Evolutionary conservation across 345 rosid species (phyloP).

Genomic region (Clarkia xantiana): DNA sequence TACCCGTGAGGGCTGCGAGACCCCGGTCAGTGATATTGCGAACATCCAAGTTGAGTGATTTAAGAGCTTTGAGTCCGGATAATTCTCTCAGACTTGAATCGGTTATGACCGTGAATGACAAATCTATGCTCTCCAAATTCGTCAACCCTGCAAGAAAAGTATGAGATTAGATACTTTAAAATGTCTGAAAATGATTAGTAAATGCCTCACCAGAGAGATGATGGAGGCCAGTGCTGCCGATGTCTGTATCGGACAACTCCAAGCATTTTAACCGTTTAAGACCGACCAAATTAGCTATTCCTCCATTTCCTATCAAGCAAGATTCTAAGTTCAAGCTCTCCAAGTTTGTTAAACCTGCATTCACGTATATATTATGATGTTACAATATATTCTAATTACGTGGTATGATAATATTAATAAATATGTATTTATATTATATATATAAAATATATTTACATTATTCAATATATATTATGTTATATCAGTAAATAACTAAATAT

Average conservation of each 20-base stretch:
- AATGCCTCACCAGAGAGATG: conserved; percentile 59
- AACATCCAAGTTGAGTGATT: conserved; percentile 68
- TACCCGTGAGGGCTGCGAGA: conserved; percentile 76
- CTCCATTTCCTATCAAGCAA: conserved; percentile 63
- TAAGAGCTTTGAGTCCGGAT: conserved; percentile 63
- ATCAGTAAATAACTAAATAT: no score
- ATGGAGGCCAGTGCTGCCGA: conserved; percentile 61
- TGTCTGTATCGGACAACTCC: conserved; percentile 76
- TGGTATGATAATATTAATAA: no score
- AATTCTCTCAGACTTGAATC: conserved; percentile 59
- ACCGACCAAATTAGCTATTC: conserved; percentile 60
- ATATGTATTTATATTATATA: no score
- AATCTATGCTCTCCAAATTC: conserved; percentile 60
- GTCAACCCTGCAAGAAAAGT: conserved; percentile 35
- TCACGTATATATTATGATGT: no score
- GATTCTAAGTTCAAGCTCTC: conserved; percentile 96
- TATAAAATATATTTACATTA: no score
- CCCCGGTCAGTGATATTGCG: conserved; percentile 79
- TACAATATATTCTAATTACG: no score
- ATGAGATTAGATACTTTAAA: no score
- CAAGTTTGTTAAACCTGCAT: conserved; percentile 60
- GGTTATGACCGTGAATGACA: conserved; percentile 60
- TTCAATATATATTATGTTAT: no score
- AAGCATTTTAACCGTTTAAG: conserved; percentile 48
- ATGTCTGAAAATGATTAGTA: neutral